A percentile compares a stretch with the other conserved stretches of the same genome.
These are phyloP conservation scores for Globisporangium radiosum DNA, from an alignment of 352 stramenopile genomes.

Conservation along the genomic window DNA sequence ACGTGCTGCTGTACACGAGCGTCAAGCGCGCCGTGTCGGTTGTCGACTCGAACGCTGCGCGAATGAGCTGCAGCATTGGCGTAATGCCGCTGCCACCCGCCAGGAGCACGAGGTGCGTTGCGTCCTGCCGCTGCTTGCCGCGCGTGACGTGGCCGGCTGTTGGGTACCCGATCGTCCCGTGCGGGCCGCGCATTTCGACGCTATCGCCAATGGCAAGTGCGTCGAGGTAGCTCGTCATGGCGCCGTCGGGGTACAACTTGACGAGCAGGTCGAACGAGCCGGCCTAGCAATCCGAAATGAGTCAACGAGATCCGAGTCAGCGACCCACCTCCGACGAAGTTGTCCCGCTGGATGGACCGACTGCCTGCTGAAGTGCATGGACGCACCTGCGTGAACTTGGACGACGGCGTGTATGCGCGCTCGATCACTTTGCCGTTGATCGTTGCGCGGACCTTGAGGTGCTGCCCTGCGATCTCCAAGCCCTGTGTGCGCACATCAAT, in stretches of 20 bases:
- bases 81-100: slow-evolving; percentile 74
- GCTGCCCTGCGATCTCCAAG: slow-evolving; percentile 62
- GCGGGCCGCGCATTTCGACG: slow-evolving; percentile 70
- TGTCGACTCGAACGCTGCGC: slow-evolving; percentile 49
- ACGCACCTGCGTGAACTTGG: slow-evolving; percentile 50
- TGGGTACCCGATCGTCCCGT: slow-evolving; percentile 58
- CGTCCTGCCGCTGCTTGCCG: slow-evolving; percentile 35
- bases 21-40: slow-evolving; percentile 59
- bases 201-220: slow-evolving; percentile 39
- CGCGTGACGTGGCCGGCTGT: slow-evolving; percentile 39
- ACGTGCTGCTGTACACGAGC: slow-evolving; percentile 70
- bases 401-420: slow-evolving; percentile 70
- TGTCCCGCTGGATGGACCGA: too few relatives aligned
- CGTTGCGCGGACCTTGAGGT: slow-evolving; percentile 71
- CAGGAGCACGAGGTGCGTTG: slow-evolving; percentile 66
- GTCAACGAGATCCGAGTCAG: too few relatives aligned
- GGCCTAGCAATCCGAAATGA: slow-evolving; percentile 12
- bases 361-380: background rate
- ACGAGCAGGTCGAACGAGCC: slow-evolving; percentile 67
- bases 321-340: too few relatives aligned
- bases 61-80: slow-evolving; percentile 80
- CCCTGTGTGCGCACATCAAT: slow-evolving; percentile 19
- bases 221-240: slow-evolving; percentile 70
- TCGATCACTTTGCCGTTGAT: slow-evolving; percentile 77
- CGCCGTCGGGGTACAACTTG: slow-evolving; percentile 71